These are phyloP conservation scores for Lachancea mirantina DNA, from an alignment of 805 yeast species.

Conservation along the genomic window DNA sequence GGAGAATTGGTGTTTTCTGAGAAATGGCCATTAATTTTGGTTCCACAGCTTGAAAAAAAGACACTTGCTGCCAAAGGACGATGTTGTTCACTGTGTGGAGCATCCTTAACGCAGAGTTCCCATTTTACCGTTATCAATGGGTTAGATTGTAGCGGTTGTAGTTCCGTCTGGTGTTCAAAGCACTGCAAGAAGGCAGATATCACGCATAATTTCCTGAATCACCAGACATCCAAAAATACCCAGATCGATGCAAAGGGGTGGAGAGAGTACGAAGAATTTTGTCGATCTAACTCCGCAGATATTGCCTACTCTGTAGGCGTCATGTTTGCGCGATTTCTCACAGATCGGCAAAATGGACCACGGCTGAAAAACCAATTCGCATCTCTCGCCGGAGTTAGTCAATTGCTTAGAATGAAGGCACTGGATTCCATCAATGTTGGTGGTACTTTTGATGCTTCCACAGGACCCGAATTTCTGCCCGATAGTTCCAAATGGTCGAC, in stretches of 20 bases:
- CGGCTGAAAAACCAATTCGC: conserved; percentile 40
- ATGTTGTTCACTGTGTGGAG: conserved; percentile 71
- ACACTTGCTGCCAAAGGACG: conserved; percentile 51
- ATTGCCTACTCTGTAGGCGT: conserved; percentile 61
- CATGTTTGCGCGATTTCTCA: conserved; percentile 39
- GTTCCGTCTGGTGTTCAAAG: conserved; percentile 63
- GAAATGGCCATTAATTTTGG: conserved; percentile 44
- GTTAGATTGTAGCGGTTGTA: conserved; percentile 59
- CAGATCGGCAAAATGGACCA: conserved; percentile 11
- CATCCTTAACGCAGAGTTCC: conserved; percentile 33
- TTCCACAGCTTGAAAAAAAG: conserved; percentile 63
- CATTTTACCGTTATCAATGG: conserved; percentile 35
- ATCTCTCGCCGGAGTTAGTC: conserved; percentile 64
- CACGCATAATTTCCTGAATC: conserved; percentile 53
- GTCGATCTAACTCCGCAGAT: conserved; percentile 58
- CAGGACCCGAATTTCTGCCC: conserved; percentile 7
- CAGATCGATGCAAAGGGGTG: conserved; percentile 43
- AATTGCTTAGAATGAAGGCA: conserved; percentile 54
- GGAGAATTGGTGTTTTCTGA: conserved; percentile 60
- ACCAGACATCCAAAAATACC: conserved; percentile 35
- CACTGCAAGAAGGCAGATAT: conserved; percentile 50
- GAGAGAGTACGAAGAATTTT: conserved; percentile 50
- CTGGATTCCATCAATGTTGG: conserved; percentile 43
- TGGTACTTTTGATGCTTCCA: conserved; percentile 35
- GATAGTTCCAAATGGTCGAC: conserved; percentile 43